Evolutionary conservation across 2,329 filamentous ascomycete genomes (phyloP).

Genomic region (Fusarium foetens): DNA sequence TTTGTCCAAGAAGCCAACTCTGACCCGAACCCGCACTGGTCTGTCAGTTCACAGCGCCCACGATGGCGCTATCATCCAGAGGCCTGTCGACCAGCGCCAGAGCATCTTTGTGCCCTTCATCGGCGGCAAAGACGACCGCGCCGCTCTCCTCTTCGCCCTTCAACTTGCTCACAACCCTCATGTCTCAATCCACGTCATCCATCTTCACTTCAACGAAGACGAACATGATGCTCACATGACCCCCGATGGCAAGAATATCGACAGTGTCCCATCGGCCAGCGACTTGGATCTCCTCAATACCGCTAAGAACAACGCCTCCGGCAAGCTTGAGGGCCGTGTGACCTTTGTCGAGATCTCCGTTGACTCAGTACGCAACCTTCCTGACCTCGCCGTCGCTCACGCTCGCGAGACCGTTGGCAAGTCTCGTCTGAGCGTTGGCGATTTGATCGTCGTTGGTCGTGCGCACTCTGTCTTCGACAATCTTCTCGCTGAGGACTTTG

Average conservation of each 20-base stretch:
- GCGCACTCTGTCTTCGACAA: slow-evolving; percentile 29
- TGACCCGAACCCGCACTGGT: slow-evolving; percentile 47
- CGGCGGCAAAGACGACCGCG: slow-evolving; percentile 82
- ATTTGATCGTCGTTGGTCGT: slow-evolving; percentile 44
- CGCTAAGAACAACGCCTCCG: slow-evolving; percentile 30
- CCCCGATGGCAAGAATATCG: slow-evolving; percentile 11
- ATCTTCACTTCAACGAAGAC: slow-evolving; percentile 43
- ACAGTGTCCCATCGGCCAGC: slow-evolving; percentile 27
- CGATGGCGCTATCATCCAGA: slow-evolving; percentile 58
- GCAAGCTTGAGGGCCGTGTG: slow-evolving; percentile 34
- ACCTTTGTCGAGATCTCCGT: slow-evolving; percentile 38
- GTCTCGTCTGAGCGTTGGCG: slow-evolving; percentile 38
- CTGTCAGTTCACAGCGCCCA: slow-evolving; percentile 54
- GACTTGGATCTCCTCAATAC: slow-evolving; percentile 46
- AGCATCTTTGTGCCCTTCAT: slow-evolving; percentile 91
- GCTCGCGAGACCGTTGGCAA: slow-evolving; percentile 39
- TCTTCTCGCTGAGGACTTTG: slow-evolving; percentile 30
- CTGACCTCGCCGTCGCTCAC: slow-evolving; percentile 39
- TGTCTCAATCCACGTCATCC: slow-evolving; percentile 80
- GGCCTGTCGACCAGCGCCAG: slow-evolving; percentile 75
- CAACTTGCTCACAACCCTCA: slow-evolving; percentile 84
- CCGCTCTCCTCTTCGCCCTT: slow-evolving; percentile 81
- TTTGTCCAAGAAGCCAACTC: slow-evolving; percentile 59
- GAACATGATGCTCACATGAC: slow-evolving; percentile 17
- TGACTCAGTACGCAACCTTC: slow-evolving; percentile 40